Conservation (phyloP, 2,329 filamentous ascomycete species). For the Penicillium psychrosexuale region DNA sequence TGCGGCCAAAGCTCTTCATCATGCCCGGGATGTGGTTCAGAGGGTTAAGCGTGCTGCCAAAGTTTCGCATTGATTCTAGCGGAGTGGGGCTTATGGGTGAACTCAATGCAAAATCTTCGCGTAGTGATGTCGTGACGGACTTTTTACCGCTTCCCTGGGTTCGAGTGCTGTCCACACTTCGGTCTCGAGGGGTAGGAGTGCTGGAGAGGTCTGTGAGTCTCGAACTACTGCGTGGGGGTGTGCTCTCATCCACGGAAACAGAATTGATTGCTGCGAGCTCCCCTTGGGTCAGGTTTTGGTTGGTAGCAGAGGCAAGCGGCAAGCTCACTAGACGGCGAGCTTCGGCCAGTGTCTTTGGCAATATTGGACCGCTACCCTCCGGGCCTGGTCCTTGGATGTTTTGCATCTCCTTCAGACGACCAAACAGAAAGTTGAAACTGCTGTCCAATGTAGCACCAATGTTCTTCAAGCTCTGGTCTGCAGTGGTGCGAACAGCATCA, state of each 20-base stretch:
- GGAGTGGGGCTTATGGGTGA: conserved; percentile 50
- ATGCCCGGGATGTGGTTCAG: conserved; percentile 75
- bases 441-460: conserved; percentile 87
- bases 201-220: conserved; percentile 64
- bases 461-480: conserved; percentile 87
- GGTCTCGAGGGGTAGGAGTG: conserved; percentile 63
- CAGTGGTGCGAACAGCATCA: conserved; percentile 80
- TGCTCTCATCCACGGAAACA: conserved; percentile 31
- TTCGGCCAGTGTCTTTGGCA: conserved; percentile 90
- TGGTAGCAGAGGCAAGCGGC: conserved; percentile 50
- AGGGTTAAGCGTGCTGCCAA: conserved; percentile 78
- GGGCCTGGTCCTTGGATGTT: conserved; percentile 50
- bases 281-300: conserved; percentile 45
- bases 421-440: conserved; percentile 90
- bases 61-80: conserved; percentile 76
- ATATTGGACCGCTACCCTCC: conserved; percentile 43
- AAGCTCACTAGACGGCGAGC: conserved; percentile 78
- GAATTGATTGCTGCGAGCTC: conserved; percentile 51
- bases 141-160: conserved; percentile 42
- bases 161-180: conserved; percentile 67
- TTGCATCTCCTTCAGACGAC: conserved; percentile 70
- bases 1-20: conserved; percentile 69
- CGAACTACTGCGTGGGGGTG: conserved; percentile 35
- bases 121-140: conserved; percentile 29
- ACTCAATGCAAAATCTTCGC: conserved; percentile 21